phyloP scores from a whole-genome alignment of 257 asterid species.

The Scutellaria barbata region DNA sequence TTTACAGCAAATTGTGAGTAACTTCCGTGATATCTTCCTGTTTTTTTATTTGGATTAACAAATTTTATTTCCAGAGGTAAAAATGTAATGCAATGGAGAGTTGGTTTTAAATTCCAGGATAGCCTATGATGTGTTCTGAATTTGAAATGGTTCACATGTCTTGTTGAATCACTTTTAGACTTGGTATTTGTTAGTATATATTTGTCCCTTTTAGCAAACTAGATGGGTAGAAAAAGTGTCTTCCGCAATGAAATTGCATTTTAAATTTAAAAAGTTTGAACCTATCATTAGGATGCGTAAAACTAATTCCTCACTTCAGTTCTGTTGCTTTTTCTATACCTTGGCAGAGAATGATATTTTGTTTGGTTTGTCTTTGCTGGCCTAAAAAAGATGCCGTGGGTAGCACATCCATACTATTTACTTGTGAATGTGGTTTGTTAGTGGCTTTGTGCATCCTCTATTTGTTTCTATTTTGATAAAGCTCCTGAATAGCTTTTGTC shows the following conservation, averaged over 20 bases:
- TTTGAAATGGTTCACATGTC: background rate
- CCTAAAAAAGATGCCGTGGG: background rate
- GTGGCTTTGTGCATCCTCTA: background rate
- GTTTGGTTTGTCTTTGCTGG: background rate
- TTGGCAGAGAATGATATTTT: background rate
- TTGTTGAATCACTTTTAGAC: background rate
- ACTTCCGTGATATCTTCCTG: conserved; percentile 3
- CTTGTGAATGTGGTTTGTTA: background rate
- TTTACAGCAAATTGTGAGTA: conserved; percentile 89
- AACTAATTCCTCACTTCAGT: background rate
- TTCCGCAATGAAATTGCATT: background rate
- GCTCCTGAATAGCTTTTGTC: background rate
- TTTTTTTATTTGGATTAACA: background rate
- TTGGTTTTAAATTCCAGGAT: conserved; percentile 15
- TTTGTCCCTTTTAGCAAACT: conserved; percentile 9
- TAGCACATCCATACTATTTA: background rate
- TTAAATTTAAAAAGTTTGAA: background rate
- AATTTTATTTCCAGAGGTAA: background rate
- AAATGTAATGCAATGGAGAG: conserved; percentile 15
- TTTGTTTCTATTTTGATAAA: background rate
- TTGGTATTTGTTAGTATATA: background rate
- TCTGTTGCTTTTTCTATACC: background rate
- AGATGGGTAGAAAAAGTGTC: background rate
- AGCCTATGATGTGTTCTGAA: conserved; percentile 7
- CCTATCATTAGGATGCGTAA: background rate